Base-by-base conservation (phyloP, 768 basidiomycete genomes). In the Xerocomus brunneocitrinus region DNA sequence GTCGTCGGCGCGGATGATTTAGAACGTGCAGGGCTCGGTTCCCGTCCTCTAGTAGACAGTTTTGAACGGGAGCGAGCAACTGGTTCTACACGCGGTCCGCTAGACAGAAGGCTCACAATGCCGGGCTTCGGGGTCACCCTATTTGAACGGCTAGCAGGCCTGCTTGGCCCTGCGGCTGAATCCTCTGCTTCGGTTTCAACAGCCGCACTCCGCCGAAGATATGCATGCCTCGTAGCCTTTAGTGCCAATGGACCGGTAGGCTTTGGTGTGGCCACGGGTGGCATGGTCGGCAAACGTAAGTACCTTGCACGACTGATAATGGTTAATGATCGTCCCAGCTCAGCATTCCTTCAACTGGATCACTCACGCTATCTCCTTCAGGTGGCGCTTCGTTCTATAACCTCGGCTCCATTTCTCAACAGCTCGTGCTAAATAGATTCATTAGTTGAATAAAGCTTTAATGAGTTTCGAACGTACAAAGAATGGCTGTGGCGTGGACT, bases 311-410 rank as follows among this genome's bases (percentile, higher is more conserved):
- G 89, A 54, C 90, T 92, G 34, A 38, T 47, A 49, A 60, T 19
- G 47, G 54, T 63, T 62, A 56, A 65, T 69, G 62, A 67, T 62
- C 59, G 58, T 64, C 52, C 43, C 16, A 46, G 56, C 59, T 36
- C 40, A 53, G 43, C 45, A 52, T 54, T 48, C 22, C 31, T 38
- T 44, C 58, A 53, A 50, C 30, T 22, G 49, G 49, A 57, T 50
- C 48, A 83, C 89, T 75, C 67, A 93, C 91, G 87, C 88, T 45
- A 91, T 84, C 48, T 91, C 89, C 67, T 89, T 90, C 39, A 86
- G 76, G 38, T 86, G 84, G 39, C 84, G 76, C 64, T 86, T 89
- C 16, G 82, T 82, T 62, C 79, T 78, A 58, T 89, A 82, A 13
- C 74, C 74, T 64, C 84, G 79, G n/a, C 76, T 59, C 91, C 91